A percentile compares a stretch with the other conserved stretches of the same genome.
Evolutionary conservation across 176 grass and related monocot genomes (phyloP).

Genomic region (Cymbopogon citratus): DNA sequence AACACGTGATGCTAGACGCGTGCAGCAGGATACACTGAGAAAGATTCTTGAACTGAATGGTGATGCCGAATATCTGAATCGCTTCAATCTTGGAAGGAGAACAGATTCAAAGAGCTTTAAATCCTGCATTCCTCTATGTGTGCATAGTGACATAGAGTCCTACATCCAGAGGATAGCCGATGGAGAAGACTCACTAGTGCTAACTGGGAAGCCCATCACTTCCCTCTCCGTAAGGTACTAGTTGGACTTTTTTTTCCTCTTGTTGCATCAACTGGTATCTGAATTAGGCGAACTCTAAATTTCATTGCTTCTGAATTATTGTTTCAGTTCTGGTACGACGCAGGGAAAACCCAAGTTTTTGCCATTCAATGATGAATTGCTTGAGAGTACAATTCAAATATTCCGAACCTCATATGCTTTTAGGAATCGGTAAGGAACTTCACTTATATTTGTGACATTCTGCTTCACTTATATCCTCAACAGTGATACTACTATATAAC

Average conservation of each 20-base stretch:
- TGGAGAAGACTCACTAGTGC: slow-evolving; percentile 40
- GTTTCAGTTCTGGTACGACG: slow-evolving; percentile 82
- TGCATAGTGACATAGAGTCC: slow-evolving; percentile 65
- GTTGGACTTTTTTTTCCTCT: not conserved
- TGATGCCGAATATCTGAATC: slow-evolving; percentile 66
- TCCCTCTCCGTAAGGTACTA: slow-evolving; percentile 74
- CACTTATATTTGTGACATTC: not conserved
- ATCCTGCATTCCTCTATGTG: slow-evolving; percentile 62
- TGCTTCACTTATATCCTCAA: not conserved
- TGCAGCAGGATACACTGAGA: slow-evolving; percentile 64
- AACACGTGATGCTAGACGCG: slow-evolving; percentile 39
- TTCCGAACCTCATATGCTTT: slow-evolving; percentile 78
- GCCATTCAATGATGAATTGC: slow-evolving; percentile 84
- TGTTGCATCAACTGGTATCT: not conserved
- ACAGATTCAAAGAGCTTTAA: slow-evolving; percentile 67
- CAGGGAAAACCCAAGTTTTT: slow-evolving; percentile 84
- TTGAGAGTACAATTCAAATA: slow-evolving; percentile 76
- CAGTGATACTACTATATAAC: not conserved
- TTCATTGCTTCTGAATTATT: not conserved
- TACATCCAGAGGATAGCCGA: slow-evolving; percentile 69
- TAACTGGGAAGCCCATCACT: slow-evolving; percentile 70
- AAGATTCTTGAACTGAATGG: slow-evolving; percentile 68
- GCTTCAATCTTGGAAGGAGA: slow-evolving; percentile 59
- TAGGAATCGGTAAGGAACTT: slow-evolving; percentile 62
- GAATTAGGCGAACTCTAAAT: not conserved